Evolutionary conservation across 2,329 filamentous ascomycete species (phyloP).

Genomic region (Epichloe sylvatica): DNA sequence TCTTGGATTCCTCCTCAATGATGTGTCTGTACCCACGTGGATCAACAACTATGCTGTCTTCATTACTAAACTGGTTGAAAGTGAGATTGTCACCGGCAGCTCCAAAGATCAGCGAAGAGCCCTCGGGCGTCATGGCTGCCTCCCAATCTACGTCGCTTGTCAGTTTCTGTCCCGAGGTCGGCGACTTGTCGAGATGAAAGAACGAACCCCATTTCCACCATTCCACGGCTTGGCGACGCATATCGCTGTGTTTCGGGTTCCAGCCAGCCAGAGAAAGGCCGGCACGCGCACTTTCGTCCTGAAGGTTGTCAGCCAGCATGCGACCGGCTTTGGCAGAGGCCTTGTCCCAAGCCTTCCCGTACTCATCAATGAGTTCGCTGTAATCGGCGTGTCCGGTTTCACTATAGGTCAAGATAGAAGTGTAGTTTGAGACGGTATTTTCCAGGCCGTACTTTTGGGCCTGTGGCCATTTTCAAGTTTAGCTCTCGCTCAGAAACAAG

Average conservation of each 20-base stretch:
- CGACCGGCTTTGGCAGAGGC: slow-evolving; percentile 40
- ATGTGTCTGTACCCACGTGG: slow-evolving; percentile 47
- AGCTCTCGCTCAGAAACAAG: background rate
- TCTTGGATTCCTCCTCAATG: slow-evolving; percentile 40
- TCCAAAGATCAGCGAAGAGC: slow-evolving; percentile 41
- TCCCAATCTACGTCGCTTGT: slow-evolving; percentile 35
- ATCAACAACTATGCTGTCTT: slow-evolving; percentile 48
- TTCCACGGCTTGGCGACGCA: slow-evolving; percentile 44
- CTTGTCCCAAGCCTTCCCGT: slow-evolving; percentile 29
- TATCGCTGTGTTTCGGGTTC: slow-evolving; percentile 40
- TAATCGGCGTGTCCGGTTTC: slow-evolving; percentile 41
- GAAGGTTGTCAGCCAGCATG: slow-evolving; percentile 43
- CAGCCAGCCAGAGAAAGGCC: slow-evolving; percentile 47
- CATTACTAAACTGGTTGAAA: slow-evolving; percentile 47
- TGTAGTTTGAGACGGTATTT: slow-evolving; percentile 45
- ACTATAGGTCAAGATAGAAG: slow-evolving; percentile 45
- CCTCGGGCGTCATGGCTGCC: slow-evolving; percentile 39
- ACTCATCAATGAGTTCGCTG: slow-evolving; percentile 33
- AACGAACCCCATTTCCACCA: slow-evolving; percentile 34
- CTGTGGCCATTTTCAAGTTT: slow-evolving; percentile 3
- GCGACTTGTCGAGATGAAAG: too few species aligned
- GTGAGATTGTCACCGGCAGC: slow-evolving; percentile 44
- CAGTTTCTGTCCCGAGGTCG: background rate
- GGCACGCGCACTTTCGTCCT: slow-evolving; percentile 46
- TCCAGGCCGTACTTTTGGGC: slow-evolving; percentile 43